Evolutionary conservation across 441 rosid species (phyloP).

Genomic region (Eruca vesicaria): DNA sequence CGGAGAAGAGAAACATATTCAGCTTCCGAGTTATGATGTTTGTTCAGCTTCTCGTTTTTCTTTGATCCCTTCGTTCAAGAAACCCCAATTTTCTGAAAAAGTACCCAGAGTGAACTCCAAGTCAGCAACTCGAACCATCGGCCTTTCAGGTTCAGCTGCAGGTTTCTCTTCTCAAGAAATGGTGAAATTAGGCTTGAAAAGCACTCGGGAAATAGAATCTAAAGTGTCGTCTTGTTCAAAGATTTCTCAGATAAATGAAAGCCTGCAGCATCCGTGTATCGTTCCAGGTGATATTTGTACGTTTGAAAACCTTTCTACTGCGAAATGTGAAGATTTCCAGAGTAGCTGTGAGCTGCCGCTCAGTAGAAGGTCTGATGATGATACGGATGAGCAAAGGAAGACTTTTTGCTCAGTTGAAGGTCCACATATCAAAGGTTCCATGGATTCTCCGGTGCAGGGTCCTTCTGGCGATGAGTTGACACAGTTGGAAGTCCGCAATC

Average conservation of each 20-base stretch:
- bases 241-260: slow-evolving; percentile 31
- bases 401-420: slow-evolving; percentile 17
- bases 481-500: slow-evolving; percentile 18
- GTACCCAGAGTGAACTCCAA: slow-evolving; percentile 23
- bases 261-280: slow-evolving; percentile 33
- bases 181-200: slow-evolving; percentile 30
- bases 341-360: slow-evolving; percentile 32
- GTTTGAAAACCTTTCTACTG: slow-evolving; percentile 27
- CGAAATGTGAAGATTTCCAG: slow-evolving; percentile 30
- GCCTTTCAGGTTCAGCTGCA: slow-evolving; percentile 21
- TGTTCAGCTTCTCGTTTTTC: slow-evolving; percentile 31
- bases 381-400: slow-evolving; percentile 20
- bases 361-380: slow-evolving; percentile 21
- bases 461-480: slow-evolving; percentile 14
- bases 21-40: slow-evolving; percentile 39
- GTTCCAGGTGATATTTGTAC: slow-evolving; percentile 33
- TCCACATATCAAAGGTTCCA: slow-evolving; percentile 4
- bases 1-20: slow-evolving; percentile 39
- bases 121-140: slow-evolving; percentile 28
- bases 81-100: slow-evolving; percentile 34
- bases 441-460: slow-evolving; percentile 15
- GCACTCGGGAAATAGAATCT: slow-evolving; percentile 29
- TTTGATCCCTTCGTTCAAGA: slow-evolving; percentile 39
- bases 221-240: slow-evolving; percentile 23
- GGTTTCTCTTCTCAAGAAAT: slow-evolving; percentile 39